Evolutionary conservation across 2,329 filamentous ascomycete species (phyloP).

Genomic region (Mycosphaerella sp.): DNA sequence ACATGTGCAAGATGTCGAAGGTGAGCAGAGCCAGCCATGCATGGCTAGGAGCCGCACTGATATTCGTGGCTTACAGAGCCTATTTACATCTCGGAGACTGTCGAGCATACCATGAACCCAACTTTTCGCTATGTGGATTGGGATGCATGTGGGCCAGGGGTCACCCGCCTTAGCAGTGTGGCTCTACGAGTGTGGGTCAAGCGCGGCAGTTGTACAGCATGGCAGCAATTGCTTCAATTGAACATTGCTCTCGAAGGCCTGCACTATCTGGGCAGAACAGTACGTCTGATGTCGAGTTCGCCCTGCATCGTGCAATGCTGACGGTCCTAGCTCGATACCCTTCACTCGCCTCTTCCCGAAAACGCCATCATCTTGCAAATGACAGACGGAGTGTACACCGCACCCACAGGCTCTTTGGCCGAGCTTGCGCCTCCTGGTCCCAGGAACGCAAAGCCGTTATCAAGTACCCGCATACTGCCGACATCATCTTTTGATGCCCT

Average conservation of each 20-base stretch:
- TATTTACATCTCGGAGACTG: conserved; percentile 82
- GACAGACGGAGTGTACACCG: conserved; percentile 74
- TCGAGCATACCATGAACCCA: conserved; percentile 75
- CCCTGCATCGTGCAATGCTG: not conserved
- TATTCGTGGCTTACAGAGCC: conserved; percentile 49
- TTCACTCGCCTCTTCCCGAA: conserved; percentile 66
- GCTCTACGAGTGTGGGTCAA: conserved; percentile 69
- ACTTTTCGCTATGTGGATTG: conserved; percentile 83
- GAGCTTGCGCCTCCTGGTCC: conserved; percentile 24
- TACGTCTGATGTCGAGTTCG: conserved; percentile 27
- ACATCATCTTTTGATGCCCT: conserved; percentile 82
- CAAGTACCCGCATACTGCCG: conserved; percentile 39
- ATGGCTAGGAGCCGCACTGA: conserved; percentile 14
- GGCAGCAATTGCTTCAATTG: conserved; percentile 65
- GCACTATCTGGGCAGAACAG: conserved; percentile 66
- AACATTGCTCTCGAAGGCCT: conserved; percentile 63
- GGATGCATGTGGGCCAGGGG: conserved; percentile 51
- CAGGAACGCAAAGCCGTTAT: conserved; percentile 14
- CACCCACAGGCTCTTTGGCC: conserved; percentile 23
- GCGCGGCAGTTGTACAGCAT: conserved; percentile 46
- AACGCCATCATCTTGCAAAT: conserved; percentile 85
- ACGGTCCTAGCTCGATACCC: conserved; percentile 43
- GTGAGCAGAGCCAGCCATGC: conserved; percentile 21
- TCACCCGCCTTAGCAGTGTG: conserved; percentile 60
- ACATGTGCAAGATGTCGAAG: conserved; percentile 56